These are phyloP conservation scores for Akebia trifoliata DNA, from an alignment of 164 flowering plant species.

Conservation along the genomic window DNA sequence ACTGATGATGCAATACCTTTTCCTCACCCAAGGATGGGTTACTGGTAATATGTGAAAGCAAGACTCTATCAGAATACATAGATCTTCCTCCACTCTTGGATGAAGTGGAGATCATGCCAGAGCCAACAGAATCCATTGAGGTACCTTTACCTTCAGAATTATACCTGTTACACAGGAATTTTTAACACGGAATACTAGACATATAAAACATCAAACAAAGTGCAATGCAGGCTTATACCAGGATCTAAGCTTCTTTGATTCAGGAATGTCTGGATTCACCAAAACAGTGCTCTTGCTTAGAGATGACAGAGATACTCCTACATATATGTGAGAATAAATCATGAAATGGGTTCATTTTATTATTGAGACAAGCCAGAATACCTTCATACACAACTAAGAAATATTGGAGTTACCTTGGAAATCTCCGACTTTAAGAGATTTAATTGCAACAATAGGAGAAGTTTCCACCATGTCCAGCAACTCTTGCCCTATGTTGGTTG, in stretches of 20 bases:
- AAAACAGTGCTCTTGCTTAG: slow-evolving; percentile 52
- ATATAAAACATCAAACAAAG: not conserved
- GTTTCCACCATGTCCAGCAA: slow-evolving; percentile 65
- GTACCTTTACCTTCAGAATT: slow-evolving; percentile 82
- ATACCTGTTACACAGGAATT: slow-evolving; percentile 46
- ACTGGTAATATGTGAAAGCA: slow-evolving; percentile 49
- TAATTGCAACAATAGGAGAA: slow-evolving; percentile 77
- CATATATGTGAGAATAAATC: slow-evolving; percentile 1
- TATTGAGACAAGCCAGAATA: not conserved
- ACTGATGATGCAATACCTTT: slow-evolving; percentile 11
- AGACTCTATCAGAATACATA: slow-evolving; percentile 70
- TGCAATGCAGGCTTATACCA: slow-evolving; percentile 38
- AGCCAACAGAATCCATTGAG: slow-evolving; percentile 69
- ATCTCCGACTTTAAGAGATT: slow-evolving; percentile 84
- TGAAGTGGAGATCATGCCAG: slow-evolving; percentile 45
- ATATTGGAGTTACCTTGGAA: slow-evolving; percentile 58
- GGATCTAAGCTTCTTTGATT: slow-evolving; percentile 63
- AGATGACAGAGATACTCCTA: slow-evolving; percentile 80
- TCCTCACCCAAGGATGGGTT: slow-evolving; percentile 80
- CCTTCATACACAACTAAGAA: not conserved
- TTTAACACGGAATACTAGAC: not conserved
- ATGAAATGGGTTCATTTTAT: not conserved
- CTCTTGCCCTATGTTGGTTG: slow-evolving; percentile 76
- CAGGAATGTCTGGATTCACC: slow-evolving; percentile 81
- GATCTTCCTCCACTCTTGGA: slow-evolving; percentile 48